phyloP scores from a whole-genome alignment of 345 rosid species.

The Sisymbrium irio region DNA sequence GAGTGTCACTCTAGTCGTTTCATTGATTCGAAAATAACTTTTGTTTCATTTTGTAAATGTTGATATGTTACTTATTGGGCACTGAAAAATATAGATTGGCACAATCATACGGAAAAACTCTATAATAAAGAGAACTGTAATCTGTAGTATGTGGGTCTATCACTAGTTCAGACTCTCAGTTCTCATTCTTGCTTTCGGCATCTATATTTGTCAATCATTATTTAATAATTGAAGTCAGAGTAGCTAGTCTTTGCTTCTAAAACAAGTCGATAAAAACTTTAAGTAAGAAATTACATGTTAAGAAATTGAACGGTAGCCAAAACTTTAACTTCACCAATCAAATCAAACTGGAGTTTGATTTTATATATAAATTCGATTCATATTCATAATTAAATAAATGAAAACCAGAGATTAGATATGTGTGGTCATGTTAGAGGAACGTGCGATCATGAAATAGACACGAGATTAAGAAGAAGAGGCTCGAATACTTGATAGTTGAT shows the following conservation, averaged over 20 bases:
- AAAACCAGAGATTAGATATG: background rate
- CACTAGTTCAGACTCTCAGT: no score
- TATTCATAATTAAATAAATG: background rate
- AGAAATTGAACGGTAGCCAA: no score
- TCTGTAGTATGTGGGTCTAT: no score
- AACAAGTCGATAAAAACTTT: no score
- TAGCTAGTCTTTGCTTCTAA: no score
- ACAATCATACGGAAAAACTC: no score
- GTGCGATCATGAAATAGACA: slow-evolving; percentile 28
- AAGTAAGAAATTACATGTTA: no score
- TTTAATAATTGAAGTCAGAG: no score
- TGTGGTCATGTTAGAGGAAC: background rate
- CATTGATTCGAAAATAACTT: slow-evolving; percentile 6
- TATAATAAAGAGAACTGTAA: no score
- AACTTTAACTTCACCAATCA: background rate
- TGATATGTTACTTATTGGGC: background rate
- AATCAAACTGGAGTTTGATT: background rate
- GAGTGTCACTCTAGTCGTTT: slow-evolving; percentile 11
- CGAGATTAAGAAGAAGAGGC: background rate
- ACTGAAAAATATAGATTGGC: no score
- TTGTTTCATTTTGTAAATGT: background rate
- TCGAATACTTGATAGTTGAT: background rate
- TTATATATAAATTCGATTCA: background rate
- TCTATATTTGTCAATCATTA: no score
- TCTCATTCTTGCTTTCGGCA: no score